These are phyloP conservation scores for Singerocomus inundabilis DNA, from an alignment of 1,284 basidiomycete genomes.

Conservation along the genomic window DNA sequence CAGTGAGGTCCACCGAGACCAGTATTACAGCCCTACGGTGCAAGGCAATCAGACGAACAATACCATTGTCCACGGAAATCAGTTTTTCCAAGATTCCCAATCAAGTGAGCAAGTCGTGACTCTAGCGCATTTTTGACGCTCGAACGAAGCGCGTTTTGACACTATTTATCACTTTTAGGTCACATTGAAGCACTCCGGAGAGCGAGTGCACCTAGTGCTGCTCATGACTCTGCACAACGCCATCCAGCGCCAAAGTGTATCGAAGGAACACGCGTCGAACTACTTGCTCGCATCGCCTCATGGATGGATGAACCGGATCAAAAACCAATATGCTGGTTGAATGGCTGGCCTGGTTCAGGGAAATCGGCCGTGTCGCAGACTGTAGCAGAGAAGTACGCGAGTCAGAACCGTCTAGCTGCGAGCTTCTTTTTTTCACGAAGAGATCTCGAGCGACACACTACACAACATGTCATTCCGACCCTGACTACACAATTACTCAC, in stretches of 20 bases:
- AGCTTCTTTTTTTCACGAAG: not conserved
- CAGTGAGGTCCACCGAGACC: too few species aligned
- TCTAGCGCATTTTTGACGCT: not conserved
- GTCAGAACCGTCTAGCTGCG: too few species aligned
- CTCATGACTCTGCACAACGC: slow-evolving; percentile 20
- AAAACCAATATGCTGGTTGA: not conserved
- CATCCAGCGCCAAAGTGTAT: slow-evolving; percentile 24
- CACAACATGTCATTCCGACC: slow-evolving; percentile 16
- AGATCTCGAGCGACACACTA: slow-evolving; percentile 2
- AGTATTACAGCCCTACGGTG: too few species aligned
- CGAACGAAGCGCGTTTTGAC: too few species aligned
- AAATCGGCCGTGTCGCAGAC: not conserved
- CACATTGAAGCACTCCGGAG: slow-evolving; percentile 15
- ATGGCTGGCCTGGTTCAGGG: not conserved
- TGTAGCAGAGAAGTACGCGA: too few species aligned
- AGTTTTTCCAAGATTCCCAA: slow-evolving; percentile 32
- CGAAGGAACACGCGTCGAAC: slow-evolving; percentile 23
- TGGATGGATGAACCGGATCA: slow-evolving; percentile 19
- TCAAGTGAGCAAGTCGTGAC: slow-evolving; percentile 7
- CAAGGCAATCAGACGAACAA: too few species aligned
- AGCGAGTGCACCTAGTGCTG: slow-evolving; percentile 18
- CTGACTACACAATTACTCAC: slow-evolving; percentile 12
- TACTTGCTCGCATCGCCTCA: slow-evolving; percentile 17
- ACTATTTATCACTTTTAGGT: not conserved
- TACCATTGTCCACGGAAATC: too few species aligned